These are phyloP conservation scores for Blastocystis sp. DNA, from an alignment of 352 stramenopile species.

Conservation along the genomic window DNA sequence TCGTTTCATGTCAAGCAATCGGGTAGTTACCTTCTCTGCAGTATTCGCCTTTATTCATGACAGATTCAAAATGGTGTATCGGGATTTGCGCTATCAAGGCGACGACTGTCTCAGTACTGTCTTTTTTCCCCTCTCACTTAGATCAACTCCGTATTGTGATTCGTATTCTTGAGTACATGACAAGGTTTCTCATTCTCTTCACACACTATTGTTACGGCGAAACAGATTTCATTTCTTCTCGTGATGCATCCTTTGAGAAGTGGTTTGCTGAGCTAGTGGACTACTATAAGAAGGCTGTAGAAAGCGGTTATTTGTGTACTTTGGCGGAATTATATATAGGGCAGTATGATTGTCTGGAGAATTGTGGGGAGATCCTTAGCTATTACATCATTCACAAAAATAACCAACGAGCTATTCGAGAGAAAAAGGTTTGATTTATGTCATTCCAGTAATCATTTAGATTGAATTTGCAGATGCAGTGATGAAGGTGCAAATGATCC, in stretches of 20 bases:
- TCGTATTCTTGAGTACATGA: constrained; percentile 60
- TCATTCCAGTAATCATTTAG: not conserved
- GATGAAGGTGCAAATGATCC: not conserved
- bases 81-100: constrained; percentile 3
- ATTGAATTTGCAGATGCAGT: constrained; percentile 13
- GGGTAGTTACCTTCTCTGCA: constrained; percentile 31
- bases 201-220: constrained; percentile 36
- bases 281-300: not conserved
- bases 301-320: not conserved
- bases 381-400: constrained; percentile 35
- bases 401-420: not conserved
- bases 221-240: constrained; percentile 28
- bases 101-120: not conserved
- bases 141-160: constrained; percentile 7
- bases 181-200: constrained; percentile 32
- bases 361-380: constrained; percentile 32
- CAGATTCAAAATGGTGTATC: constrained; percentile 51
- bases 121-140: not conserved
- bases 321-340: not conserved
- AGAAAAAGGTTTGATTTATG: not conserved
- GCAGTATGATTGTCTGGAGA: not conserved
- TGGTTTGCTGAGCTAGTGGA: constrained; percentile 10
- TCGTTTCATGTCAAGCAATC: not conserved
- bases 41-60: constrained; percentile 58
- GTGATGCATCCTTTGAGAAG: constrained; percentile 15